Evolutionary conservation across 2,329 filamentous ascomycete genomes (phyloP), one percentile per base, ranked within the genome.

Genomic region (Talaromyces amestolkiae): DNA sequence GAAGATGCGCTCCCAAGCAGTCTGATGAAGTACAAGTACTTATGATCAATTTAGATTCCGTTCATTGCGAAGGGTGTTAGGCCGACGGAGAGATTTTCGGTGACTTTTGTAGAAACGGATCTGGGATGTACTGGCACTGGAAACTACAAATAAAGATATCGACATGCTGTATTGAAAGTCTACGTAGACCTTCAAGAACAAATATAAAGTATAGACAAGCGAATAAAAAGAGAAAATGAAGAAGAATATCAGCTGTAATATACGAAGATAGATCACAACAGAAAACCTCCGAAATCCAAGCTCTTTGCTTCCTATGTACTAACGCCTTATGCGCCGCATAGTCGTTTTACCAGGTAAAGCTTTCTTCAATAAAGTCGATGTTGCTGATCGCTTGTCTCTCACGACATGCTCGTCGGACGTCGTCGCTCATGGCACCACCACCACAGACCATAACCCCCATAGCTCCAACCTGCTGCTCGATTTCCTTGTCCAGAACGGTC

Each of bases 371-470:
- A 72, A 92, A 92, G 74, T 93, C 89, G 17, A 93, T 82, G 49
- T 89, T 87, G 2, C 81, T 86, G 49, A 77, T 79, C 22, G 84
- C 79, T 66, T 89, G 85, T 74, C 91, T 86, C 62, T 83, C 80
- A 35, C 91, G 82, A 24, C 90, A 89, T 1, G 89, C 89, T 35
- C 84, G 82, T 56, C 91, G 82, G 1, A 94, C 90, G 73, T 93
- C 91, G 70, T 94, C 91, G 9, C 89, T 89, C 70, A 94, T 78
- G 2, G 86, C 86, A 27, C 91, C 91, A 10, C 90, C 89, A 3
- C 91, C 91, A 71, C 91, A 93, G 24, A 93, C 89, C 11, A 89
- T 90, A 53, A 98, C 92, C 24, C 87, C 91, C 87, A 97, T 96
- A 59, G 93, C 92, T 9, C 95, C 95, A 63, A 92, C 82, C 76